Evolutionary conservation across 2,329 filamentous ascomycete species (phyloP).

Genomic region (Cercospora citrullina): DNA sequence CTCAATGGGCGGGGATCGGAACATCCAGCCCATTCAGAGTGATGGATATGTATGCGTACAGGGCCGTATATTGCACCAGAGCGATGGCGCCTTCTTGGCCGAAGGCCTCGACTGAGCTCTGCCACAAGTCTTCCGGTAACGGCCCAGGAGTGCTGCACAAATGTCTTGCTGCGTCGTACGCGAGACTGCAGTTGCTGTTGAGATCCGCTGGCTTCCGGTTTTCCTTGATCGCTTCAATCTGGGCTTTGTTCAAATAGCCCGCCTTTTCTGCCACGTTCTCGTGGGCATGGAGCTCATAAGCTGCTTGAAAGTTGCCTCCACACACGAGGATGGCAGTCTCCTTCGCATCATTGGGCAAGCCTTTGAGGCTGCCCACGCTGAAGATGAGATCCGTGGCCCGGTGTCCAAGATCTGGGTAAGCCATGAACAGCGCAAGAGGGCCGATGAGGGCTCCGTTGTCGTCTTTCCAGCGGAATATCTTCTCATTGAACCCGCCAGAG

Average conservation of each 20-base stretch:
- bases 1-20: conserved; percentile 12
- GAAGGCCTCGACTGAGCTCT: conserved; percentile 23
- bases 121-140: conserved; percentile 25
- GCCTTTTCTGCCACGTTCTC: conserved; percentile 23
- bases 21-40: conserved; percentile 30
- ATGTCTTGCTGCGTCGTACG: conserved; percentile 30
- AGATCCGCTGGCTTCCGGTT: conserved; percentile 27
- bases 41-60: conserved; percentile 31
- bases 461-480: conserved; percentile 20
- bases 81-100: conserved; percentile 31
- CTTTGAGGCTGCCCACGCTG: conserved; percentile 20
- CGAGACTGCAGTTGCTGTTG: conserved; percentile 24
- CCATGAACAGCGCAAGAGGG: conserved; percentile 15
- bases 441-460: conserved; percentile 16
- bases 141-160: conserved; percentile 26
- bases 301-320: conserved; percentile 27
- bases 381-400: conserved; percentile 22
- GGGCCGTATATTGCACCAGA: conserved; percentile 30
- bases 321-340: conserved; percentile 31
- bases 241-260: conserved; percentile 14
- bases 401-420: conserved; percentile 19
- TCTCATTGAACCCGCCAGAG: conserved; percentile 16
- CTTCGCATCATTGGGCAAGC: conserved; percentile 26
- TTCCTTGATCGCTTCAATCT: conserved; percentile 23
- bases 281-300: conserved; percentile 33